Conservation (phyloP, 768 basidiomycete species). For the Auricularia sp. region DNA sequence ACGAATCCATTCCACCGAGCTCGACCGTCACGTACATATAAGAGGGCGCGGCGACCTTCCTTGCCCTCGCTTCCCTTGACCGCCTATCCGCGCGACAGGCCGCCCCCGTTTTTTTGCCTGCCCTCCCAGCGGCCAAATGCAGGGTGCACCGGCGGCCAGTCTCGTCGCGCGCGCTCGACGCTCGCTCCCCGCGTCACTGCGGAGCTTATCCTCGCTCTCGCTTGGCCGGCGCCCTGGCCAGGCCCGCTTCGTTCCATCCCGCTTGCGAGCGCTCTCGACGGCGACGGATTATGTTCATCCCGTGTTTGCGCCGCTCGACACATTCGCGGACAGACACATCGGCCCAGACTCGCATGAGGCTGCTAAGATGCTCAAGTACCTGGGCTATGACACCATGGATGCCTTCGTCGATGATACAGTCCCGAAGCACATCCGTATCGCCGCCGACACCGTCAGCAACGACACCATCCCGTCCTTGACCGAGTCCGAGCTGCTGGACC, state of each 20-base stretch:
- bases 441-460: constrained; percentile 49
- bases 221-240: not conserved
- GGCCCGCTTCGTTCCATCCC: not conserved
- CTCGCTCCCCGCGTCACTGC: not conserved
- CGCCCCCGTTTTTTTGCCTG: not conserved
- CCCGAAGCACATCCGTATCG: constrained; percentile 68
- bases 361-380: constrained; percentile 63
- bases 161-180: not conserved
- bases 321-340: constrained; percentile 83
- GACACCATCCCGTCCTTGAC: constrained; percentile 64
- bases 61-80: no score
- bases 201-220: not conserved
- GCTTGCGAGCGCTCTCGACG: not conserved
- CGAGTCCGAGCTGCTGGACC: constrained; percentile 70
- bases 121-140: not conserved
- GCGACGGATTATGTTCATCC: constrained; percentile 12
- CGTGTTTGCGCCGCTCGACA: constrained; percentile 79
- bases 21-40: no score
- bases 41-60: no score
- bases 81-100: not conserved
- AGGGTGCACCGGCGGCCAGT: not conserved
- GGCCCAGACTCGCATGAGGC: constrained; percentile 83
- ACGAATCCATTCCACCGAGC: no score
- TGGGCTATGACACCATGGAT: constrained; percentile 85
- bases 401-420: constrained; percentile 77